Conservation (phyloP, 2,329 filamentous ascomycete species). For the Daldinia eschscholtzii region DNA sequence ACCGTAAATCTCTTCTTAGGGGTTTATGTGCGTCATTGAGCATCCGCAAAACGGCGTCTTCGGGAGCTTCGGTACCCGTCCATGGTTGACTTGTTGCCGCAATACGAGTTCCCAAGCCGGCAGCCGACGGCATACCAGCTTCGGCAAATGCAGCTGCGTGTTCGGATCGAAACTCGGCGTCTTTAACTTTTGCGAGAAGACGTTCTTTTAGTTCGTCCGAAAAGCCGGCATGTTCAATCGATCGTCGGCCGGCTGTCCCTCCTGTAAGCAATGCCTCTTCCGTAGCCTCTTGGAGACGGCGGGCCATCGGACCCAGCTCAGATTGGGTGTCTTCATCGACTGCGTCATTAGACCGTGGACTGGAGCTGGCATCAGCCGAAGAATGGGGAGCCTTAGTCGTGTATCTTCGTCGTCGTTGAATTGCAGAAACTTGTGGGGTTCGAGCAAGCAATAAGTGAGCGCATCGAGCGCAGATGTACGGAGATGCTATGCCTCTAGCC, state of each 20-base stretch:
- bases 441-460: constrained; percentile 16
- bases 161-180: constrained; percentile 66
- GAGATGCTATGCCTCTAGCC: constrained; percentile 38
- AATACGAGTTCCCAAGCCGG: constrained; percentile 75
- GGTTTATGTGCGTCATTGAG: constrained; percentile 83
- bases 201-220: constrained; percentile 71
- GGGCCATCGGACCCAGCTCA: constrained; percentile 64
- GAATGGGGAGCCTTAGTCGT: constrained; percentile 23
- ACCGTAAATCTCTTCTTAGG: constrained; percentile 64
- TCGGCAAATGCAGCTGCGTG: constrained; percentile 63
- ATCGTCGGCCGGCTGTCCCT: constrained; percentile 69
- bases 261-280: constrained; percentile 72
- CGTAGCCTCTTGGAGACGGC: constrained; percentile 71
- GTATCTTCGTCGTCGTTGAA: constrained; percentile 23
- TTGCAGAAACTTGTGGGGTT: constrained; percentile 6
- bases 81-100: constrained; percentile 78
- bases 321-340: constrained; percentile 13
- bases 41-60: constrained; percentile 87
- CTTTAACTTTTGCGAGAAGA: constrained; percentile 68
- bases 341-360: constrained; percentile 13
- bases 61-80: constrained; percentile 80
- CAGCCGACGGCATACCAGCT: constrained; percentile 65
- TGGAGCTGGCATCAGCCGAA: constrained; percentile 11
- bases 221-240: constrained; percentile 73
- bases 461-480: constrained; percentile 47